Evolutionary conservation across 257 asterid species (phyloP).

Genomic region (Solanum clarkiae): DNA sequence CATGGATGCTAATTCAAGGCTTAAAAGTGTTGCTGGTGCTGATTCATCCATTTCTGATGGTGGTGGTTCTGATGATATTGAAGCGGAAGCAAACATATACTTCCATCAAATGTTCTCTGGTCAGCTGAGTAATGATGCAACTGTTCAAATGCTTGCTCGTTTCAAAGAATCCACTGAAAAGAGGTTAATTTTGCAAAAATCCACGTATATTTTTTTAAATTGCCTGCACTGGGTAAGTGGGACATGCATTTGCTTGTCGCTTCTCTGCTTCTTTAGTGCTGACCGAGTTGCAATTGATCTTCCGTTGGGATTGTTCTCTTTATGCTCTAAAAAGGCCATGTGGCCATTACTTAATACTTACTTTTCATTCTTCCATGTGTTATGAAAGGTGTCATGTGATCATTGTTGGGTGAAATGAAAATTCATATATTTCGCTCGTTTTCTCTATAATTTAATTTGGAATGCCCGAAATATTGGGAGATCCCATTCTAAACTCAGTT

Average conservation of each 20-base stretch:
- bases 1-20: constrained; percentile 42
- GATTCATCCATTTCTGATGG: constrained; percentile 45
- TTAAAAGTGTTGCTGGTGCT: constrained; percentile 36
- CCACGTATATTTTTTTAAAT: neutral
- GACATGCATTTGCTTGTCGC: neutral
- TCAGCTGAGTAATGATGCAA: constrained; percentile 53
- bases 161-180: constrained; percentile 71
- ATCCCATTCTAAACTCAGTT: neutral
- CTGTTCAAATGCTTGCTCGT: constrained; percentile 74
- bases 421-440: neutral
- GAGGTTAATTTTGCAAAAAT: constrained; percentile 29
- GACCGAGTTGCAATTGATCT: neutral
- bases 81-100: constrained; percentile 66
- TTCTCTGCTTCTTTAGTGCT: neutral
- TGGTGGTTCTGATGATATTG: constrained; percentile 63
- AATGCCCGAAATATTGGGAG: neutral
- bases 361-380: neutral
- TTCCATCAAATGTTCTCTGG: constrained; percentile 90
- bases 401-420: neutral
- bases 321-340: neutral
- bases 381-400: neutral
- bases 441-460: neutral
- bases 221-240: neutral
- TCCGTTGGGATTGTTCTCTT: neutral
- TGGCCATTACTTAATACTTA: neutral